Base-by-base conservation (phyloP, 2,329 filamentous ascomycete species). In the Arthrobotrys pseudoclavata region DNA sequence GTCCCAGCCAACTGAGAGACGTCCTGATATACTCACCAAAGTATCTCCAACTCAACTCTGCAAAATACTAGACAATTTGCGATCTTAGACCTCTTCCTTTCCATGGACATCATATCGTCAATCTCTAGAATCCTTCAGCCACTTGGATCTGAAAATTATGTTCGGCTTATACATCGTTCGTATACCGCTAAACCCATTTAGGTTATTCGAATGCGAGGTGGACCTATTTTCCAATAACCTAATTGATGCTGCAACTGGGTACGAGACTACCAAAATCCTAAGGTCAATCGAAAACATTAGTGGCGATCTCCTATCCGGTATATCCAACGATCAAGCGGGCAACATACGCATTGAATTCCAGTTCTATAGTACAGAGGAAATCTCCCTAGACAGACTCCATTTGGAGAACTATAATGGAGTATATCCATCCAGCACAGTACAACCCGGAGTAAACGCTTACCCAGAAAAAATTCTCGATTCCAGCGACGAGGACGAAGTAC, bases 71-170 rank as follows among this genome's bases (percentile, higher is more conserved):
- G 31, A 37, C 12, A 13, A 1, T 9, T n/a, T 57, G 12, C 29
- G 13, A 15, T 42, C 31, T 13, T 42, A 1, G 1, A 20, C 13
- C 18, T 12, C 34, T 15, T 57, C 22, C 0, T 31, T 47, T 22
- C 15, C 10, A 45, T 68, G 63, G 63, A 18, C 2, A 18, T 57
- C 63, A 9, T 68, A 57, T 57, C 63, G 63, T 20, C 63, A 68
- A 22, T 45, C 34, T 7, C 15, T 68, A 13, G 63, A 57, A 57
- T 29, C 48, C 5, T 2, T 68, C 1, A 34, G 34, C 10, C 48
- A 68, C 26, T 53, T 42, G 20, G 9, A 34, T 22, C 12, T 29
- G 7, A 4, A 0, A 1, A 29, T n/a, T 22, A 6, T 37, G 12
- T 12, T 34, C 31, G 31, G 15, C 7, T 26, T 40, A 18, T 1